These are phyloP conservation scores for Coleophoma crateriformis DNA, from an alignment of 2,329 filamentous ascomycete species.

Conservation along the genomic window DNA sequence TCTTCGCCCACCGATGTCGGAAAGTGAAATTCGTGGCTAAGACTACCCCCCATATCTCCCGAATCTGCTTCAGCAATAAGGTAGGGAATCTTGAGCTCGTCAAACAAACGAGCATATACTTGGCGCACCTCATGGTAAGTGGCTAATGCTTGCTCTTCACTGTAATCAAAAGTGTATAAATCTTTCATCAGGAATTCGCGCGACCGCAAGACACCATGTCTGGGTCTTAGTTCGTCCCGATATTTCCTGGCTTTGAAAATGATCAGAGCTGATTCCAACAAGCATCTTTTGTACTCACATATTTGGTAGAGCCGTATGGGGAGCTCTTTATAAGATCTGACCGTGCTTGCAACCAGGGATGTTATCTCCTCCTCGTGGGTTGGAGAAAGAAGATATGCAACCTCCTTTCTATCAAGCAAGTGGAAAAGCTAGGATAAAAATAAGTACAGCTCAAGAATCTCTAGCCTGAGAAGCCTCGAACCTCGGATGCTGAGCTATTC, in stretches of 20 bases:
- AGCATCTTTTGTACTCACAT: constrained; percentile 40
- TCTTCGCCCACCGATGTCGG: constrained; percentile 79
- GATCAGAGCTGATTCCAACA: too few species aligned
- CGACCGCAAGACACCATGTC: constrained; percentile 80
- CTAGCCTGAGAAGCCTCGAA: constrained; percentile 29
- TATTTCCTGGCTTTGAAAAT: constrained; percentile 71
- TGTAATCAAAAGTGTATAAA: constrained; percentile 87
- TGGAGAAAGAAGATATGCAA: constrained; percentile 72
- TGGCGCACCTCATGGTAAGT: constrained; percentile 73
- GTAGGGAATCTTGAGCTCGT: constrained; percentile 78
- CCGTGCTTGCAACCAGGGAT: constrained; percentile 62
- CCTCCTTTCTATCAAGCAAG: constrained; percentile 72
- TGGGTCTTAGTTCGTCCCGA: constrained; percentile 82
- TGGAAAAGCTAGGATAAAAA: constrained; percentile 63
- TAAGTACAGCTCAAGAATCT: constrained; percentile 4
- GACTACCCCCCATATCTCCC: constrained; percentile 88
- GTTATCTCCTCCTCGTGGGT: constrained; percentile 99
- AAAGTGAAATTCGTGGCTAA: constrained; percentile 95
- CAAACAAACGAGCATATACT: constrained; percentile 73
- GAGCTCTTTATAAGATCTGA: constrained; percentile 80
- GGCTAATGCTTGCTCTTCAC: constrained; percentile 58
- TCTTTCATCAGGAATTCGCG: constrained; percentile 98
- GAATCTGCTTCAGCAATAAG: constrained; percentile 85
- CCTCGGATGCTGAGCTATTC: constrained; percentile 67
- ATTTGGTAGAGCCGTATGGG: constrained; percentile 89